phyloP scores from a whole-genome alignment of 768 basidiomycete genomes.

The Wakefieldia striispora region DNA sequence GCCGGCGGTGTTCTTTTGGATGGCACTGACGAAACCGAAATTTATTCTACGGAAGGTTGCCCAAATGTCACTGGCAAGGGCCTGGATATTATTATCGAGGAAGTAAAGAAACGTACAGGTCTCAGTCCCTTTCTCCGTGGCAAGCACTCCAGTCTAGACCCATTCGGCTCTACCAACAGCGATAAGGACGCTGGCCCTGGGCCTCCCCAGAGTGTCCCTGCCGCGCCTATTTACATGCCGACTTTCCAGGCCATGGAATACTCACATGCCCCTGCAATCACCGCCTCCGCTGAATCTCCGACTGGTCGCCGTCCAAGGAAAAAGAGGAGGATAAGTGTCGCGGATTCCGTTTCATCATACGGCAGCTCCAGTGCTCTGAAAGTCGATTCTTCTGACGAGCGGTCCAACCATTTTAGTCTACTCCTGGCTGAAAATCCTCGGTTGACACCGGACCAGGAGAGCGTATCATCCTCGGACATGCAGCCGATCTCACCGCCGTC shows the following conservation, averaged over 20 bases:
- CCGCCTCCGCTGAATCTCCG: conserved; percentile 30
- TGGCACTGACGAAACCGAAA: conserved; percentile 20
- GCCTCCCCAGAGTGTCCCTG: conserved; percentile 18
- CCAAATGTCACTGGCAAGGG: conserved; percentile 47
- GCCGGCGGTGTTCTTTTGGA: conserved; percentile 33
- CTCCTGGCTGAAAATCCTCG: conserved; percentile 28
- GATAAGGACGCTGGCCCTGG: conserved; percentile 35
- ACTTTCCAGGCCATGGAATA: conserved; percentile 41
- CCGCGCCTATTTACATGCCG: conserved; percentile 39
- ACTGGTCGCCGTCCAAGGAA: conserved; percentile 30
- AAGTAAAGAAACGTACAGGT: conserved; percentile 48
- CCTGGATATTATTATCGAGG: conserved; percentile 47
- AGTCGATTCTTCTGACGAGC: conserved; percentile 25
- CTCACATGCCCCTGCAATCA: conserved; percentile 32
- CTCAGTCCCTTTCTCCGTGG: conserved; percentile 49
- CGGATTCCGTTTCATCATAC: conserved; percentile 36
- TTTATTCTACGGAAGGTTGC: conserved; percentile 31
- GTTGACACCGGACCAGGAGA: conserved; percentile 33
- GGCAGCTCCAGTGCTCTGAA: conserved; percentile 28
- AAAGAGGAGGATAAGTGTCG: conserved; percentile 36
- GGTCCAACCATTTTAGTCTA: conserved; percentile 17
- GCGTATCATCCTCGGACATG: conserved; percentile 33
- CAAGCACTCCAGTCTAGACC: conserved; percentile 49
- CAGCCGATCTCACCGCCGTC: conserved; percentile 31
- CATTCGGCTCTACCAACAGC: conserved; percentile 41